Evolutionary conservation across 1,284 basidiomycete species (phyloP), one percentile per base, ranked within the genome.

Genomic region (Sporisorium scitamineum): DNA sequence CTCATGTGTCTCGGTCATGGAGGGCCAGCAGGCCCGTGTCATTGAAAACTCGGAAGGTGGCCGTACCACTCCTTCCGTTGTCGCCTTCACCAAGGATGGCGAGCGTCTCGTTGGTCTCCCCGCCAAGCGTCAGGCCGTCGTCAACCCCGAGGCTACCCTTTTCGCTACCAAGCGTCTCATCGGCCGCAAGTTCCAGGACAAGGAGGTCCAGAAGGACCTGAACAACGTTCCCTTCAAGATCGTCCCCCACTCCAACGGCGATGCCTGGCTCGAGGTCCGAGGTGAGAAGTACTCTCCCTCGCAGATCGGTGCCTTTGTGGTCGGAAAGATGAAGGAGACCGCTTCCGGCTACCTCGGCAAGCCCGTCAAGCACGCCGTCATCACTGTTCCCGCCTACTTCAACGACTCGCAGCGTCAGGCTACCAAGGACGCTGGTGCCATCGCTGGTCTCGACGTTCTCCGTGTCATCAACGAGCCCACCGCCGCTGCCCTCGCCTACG

Each of bases 401-500:
- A 98, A 98, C 87, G 95, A 99, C 88, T 94, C 95, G 85, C 96
- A 99, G 88, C 94, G 95, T 87, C 94, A 96, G 87, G 96, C 95
- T 14, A 99, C 96, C 87, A 98, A 97, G 89, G 96, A 99, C 85
- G 95, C 96, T 76, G 95, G 96, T 83, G 93, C 92, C 42, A 98
- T 98, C 82, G 94, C 96, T 55, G 95, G 96, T 87, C 92, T 99
- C 58, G 91, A 92, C 78, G 94, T 98, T 69, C 92, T 97, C 82
- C 94, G 95, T 88, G 97, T 98, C 87, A 95, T 99, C 88, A 98
- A 98, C 88, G 96, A 99, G 88, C 96, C 96, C 58, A 98, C 96
- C 55, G 95, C 95, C 56, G 95, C 96, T 76, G 89, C 89, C 53
- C 94, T 95, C 87, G 95, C 96, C 79, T 98, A 98, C 87, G 96